phyloP scores from a whole-genome alignment of 2,329 filamentous ascomycete genomes.

The Colletotrichum scovillei region DNA sequence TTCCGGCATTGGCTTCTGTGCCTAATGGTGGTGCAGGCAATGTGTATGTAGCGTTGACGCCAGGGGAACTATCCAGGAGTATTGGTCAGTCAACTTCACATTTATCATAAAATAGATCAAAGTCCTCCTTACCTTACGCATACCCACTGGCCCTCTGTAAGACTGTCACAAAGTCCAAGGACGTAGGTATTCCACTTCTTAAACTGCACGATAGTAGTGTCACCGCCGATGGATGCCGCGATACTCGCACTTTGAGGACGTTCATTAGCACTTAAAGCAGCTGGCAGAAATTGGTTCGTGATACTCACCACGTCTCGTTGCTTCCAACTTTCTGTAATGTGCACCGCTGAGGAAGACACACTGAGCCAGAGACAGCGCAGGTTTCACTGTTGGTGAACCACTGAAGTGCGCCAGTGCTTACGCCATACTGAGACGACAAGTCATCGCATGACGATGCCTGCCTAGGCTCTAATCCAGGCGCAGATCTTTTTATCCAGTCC shows the following conservation, averaged over 20 bases:
- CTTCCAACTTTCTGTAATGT: not conserved
- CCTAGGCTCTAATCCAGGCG: not conserved
- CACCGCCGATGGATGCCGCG: not conserved
- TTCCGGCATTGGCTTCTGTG: not conserved
- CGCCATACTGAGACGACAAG: not conserved
- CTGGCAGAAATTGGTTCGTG: not conserved
- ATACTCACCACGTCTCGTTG: not conserved
- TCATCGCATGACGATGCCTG: not conserved
- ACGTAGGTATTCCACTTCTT: constrained; percentile 3
- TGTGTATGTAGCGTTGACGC: not conserved
- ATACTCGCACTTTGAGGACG: not conserved
- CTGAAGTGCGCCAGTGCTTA: not conserved
- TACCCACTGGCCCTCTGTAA: not conserved
- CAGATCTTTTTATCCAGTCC: not conserved
- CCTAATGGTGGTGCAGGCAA: not conserved
- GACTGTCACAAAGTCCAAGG: not conserved
- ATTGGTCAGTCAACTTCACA: not conserved
- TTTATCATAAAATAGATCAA: not conserved
- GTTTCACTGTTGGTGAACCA: not conserved
- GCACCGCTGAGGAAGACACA: not conserved
- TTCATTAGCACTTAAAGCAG: not conserved
- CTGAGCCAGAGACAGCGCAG: not conserved
- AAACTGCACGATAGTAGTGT: not conserved
- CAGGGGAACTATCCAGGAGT: not conserved
- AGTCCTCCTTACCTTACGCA: not conserved